phyloP scores from a whole-genome alignment of 768 basidiomycete genomes.

The Hygrophorus pudorinus region DNA sequence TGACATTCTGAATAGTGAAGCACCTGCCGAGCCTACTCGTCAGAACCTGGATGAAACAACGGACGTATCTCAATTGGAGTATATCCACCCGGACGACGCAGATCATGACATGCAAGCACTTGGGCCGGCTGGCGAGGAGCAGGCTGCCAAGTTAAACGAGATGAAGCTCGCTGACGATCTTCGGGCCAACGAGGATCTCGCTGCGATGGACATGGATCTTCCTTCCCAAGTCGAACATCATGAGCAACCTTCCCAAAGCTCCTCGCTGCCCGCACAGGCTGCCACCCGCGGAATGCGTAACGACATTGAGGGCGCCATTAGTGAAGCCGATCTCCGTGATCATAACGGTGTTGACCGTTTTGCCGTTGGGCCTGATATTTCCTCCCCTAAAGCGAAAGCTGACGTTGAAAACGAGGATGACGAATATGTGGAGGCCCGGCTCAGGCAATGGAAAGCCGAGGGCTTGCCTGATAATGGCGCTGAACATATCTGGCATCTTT shows the following conservation, averaged over 20 bases:
- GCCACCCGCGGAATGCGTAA: constrained; percentile 15
- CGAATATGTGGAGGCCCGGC: constrained; percentile 32
- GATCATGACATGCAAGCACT: constrained; percentile 80
- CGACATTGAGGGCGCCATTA: constrained; percentile 37
- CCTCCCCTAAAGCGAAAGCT: constrained; percentile 15
- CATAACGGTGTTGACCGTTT: constrained; percentile 32
- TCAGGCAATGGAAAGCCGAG: constrained; percentile 51
- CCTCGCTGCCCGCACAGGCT: constrained; percentile 14
- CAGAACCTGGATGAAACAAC: constrained; percentile 28
- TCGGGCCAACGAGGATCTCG: constrained; percentile 23
- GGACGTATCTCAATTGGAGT: constrained; percentile 54
- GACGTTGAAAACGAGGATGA: constrained; percentile 19
- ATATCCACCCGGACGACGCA: constrained; percentile 58
- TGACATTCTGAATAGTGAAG: constrained; percentile 52
- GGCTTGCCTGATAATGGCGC: constrained; percentile 48
- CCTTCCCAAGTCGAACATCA: constrained; percentile 17
- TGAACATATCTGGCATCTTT: constrained; percentile 82
- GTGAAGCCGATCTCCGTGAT: constrained; percentile 18
- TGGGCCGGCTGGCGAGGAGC: constrained; percentile 77
- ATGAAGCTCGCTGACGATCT: constrained; percentile 65
- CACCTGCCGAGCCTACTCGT: constrained; percentile 12
- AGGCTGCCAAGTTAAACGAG: constrained; percentile 72
- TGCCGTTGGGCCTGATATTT: too few relatives aligned
- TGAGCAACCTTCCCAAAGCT: constrained; percentile 16
- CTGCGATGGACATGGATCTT: constrained; percentile 42